These are phyloP conservation scores for Rhizoclosmatium sp. DNA, from an alignment of 192 early-diverging fungal species.

Conservation along the genomic window DNA sequence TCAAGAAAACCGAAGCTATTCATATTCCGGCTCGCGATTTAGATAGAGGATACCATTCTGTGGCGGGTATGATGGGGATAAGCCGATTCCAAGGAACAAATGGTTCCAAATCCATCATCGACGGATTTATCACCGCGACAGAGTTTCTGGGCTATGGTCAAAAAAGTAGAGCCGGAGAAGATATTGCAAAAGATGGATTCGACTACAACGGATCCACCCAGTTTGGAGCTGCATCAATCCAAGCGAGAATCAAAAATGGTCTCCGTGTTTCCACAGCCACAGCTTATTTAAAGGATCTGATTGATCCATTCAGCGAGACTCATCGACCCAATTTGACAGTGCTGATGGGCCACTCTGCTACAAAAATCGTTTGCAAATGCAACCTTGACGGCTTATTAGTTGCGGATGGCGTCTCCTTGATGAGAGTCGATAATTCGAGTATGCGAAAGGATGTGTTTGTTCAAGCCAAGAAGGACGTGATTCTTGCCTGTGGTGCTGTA, in stretches of 20 bases:
- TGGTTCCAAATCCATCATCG: not conserved
- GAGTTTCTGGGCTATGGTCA: not conserved
- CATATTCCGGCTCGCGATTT: not conserved
- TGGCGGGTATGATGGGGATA: constrained; percentile 6
- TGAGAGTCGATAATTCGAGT: not conserved
- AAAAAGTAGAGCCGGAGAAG: too few relatives aligned
- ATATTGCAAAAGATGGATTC: not conserved
- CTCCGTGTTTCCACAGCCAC: constrained; percentile 2
- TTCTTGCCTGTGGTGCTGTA: constrained; percentile 23
- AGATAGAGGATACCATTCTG: constrained; percentile 23
- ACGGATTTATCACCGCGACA: not conserved
- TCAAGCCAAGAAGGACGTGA: constrained; percentile 31
- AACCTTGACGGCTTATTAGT: not conserved
- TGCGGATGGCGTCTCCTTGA: not conserved
- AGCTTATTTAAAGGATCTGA: constrained; percentile 18
- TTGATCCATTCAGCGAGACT: not conserved
- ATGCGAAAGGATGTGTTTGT: not conserved
- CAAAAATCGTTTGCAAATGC: not conserved
- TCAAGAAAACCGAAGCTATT: constrained; percentile 26
- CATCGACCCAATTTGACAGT: constrained; percentile 33
- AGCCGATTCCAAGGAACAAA: not conserved
- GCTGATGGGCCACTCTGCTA: constrained; percentile 1
- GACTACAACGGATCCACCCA: constrained; percentile 27
- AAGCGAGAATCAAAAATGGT: not conserved
- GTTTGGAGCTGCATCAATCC: constrained; percentile 2